Evolutionary conservation across 148 eudicot species (phyloP).

Genomic region (Rhododendron ferrugineum): DNA sequence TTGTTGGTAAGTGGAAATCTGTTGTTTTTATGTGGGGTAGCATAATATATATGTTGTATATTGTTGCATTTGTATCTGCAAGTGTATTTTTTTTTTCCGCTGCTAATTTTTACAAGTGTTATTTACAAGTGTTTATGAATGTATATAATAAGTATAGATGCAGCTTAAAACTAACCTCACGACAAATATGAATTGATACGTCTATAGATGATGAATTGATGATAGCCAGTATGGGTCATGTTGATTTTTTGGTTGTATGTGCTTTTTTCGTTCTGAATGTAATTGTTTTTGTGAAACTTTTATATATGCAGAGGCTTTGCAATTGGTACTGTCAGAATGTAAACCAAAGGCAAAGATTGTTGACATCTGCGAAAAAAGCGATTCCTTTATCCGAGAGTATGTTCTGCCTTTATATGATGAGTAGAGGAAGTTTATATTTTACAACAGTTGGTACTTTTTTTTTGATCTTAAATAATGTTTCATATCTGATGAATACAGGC

Average conservation of each 20-base stretch:
- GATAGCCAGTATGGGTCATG: not conserved
- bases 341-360: conserved; percentile 86
- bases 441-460: not conserved
- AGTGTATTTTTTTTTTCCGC: not conserved
- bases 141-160: not conserved
- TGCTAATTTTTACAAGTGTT: not conserved
- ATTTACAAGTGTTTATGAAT: not conserved
- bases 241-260: not conserved
- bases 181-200: not conserved
- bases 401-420: not conserved
- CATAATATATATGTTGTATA: not conserved
- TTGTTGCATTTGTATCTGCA: not conserved
- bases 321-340: conserved; percentile 72
- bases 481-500: conserved; percentile 29
- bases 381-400: conserved; percentile 62
- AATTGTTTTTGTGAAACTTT: not conserved
- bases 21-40: not conserved
- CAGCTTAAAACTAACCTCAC: not conserved
- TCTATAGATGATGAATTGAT: not conserved
- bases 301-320: conserved; percentile 66
- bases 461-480: not conserved
- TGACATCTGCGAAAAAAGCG: conserved; percentile 80
- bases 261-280: not conserved
- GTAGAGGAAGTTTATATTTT: not conserved
- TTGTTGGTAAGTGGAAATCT: not conserved